Evolutionary conservation across 1,284 basidiomycete genomes (phyloP).

Genomic region (Leccinum pallidistipes): DNA sequence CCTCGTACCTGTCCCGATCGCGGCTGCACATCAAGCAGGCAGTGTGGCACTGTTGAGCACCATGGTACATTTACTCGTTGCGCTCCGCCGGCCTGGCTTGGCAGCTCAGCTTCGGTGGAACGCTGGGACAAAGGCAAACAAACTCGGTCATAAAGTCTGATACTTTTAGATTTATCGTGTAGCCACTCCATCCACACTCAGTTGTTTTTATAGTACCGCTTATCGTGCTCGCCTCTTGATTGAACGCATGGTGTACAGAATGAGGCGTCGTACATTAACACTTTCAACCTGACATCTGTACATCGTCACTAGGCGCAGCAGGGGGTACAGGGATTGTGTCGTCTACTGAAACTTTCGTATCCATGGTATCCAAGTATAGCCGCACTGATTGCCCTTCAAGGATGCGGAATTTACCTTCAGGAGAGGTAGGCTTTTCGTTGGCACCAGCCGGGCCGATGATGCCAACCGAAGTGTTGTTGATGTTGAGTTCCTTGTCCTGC

Average conservation of each 20-base stretch:
- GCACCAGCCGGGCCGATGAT: slow-evolving; percentile 75
- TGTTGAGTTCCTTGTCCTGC: slow-evolving; percentile 93
- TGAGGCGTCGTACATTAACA: slow-evolving; percentile 17
- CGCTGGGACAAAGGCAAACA: slow-evolving; percentile 26
- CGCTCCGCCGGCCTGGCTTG: slow-evolving; percentile 69
- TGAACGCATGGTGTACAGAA: slow-evolving; percentile 13
- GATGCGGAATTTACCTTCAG: slow-evolving; percentile 70
- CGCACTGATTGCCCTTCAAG: slow-evolving; percentile 76
- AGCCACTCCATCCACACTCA: slow-evolving; percentile 27
- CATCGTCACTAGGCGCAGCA: slow-evolving; percentile 54
- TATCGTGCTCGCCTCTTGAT: slow-evolving; percentile 3
- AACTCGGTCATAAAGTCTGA: slow-evolving; percentile 7
- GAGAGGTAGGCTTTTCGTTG: slow-evolving; percentile 53
- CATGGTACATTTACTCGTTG: slow-evolving; percentile 75
- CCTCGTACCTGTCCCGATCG: slow-evolving; percentile 91
- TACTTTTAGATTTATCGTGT: slow-evolving; percentile 9
- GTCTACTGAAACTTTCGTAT: slow-evolving; percentile 54
- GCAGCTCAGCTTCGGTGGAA: slow-evolving; percentile 68
- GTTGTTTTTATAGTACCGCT: slow-evolving; percentile 17
- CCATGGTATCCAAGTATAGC: slow-evolving; percentile 71
- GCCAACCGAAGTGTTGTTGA: slow-evolving; percentile 91
- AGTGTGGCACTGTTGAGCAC: slow-evolving; percentile 88
- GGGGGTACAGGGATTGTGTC: slow-evolving; percentile 39
- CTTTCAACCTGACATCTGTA: slow-evolving; percentile 72
- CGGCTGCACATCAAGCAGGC: slow-evolving; percentile 94